Evolutionary conservation across 2,329 filamentous ascomycete genomes (phyloP), one percentile per base, ranked within the genome.

Genomic region (Laburnicola sp.): DNA sequence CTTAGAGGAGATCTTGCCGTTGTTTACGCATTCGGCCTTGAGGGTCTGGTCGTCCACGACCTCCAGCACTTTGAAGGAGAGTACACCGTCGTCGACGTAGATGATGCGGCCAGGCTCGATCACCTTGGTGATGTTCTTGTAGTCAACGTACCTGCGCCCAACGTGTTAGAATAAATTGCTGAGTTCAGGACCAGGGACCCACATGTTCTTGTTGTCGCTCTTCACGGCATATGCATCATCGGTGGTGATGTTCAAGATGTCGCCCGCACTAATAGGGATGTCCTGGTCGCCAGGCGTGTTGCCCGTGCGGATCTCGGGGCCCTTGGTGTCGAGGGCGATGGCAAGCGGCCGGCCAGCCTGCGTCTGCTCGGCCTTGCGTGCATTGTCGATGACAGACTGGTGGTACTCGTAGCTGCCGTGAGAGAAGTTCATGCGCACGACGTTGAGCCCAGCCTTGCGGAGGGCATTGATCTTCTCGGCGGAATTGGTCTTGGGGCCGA

Each of bases 111-210:
- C 94, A 53, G 84, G 81, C 74, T 89, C 78, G 71, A 99, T 97
- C 67, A 99, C 94, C 81, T 95, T 96, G 78, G 93, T 97, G 78
- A 99, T 97, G 83, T 99, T 99, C 86, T 96, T 95, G 84, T 99
- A 97, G 82, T 97, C 93, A 70, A 97, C 88, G 72, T 91, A 97
- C 86, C 89, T 93, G 41, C 16, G 40, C 3, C 6, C 23, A 30
- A 34, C n/a, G n/a, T 42, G 49, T 45, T 16, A 43, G 43, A 11
- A 25, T 21, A 11, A 45, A 35, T 21, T 21, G 26, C 9, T 9
- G 8, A 8, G 6, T 10, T 22, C 23, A 22, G 6, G 21, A 26
- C n/a, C 48, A 39, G 4, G 25, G 31, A 75, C 87, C 76, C 78
- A 96, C 94, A 99, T 96, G 82, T 96, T 96, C 79, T 92, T 84